Evolutionary conservation across 345 rosid species (phyloP), one percentile per base, ranked within the genome.

Genomic region (Eucalyptus victrix): DNA sequence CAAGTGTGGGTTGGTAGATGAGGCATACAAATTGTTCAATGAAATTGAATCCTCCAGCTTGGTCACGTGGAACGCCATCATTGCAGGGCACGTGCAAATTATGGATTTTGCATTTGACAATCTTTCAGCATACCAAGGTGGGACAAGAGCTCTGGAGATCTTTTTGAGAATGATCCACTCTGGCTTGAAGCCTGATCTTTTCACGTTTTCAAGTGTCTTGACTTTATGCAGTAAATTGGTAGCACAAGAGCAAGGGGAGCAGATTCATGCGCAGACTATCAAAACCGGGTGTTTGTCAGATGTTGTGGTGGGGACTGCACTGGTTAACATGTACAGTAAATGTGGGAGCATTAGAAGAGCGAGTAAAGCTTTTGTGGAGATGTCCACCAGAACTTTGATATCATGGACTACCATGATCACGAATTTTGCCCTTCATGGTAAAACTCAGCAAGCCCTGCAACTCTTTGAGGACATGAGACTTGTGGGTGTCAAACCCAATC

Each of bases 381-480:
- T 95, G 94, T 85, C 95, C 51, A 85, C 89, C 6, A 94, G 94
- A 89, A 94, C 94, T 24, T 86, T 95, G 92, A 93, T 94, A 86
- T 92, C 94, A 26, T 94, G 96, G 96, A 95, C 95, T 86, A 89
- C 94, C 18, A 95, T 95, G 94, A 92, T 95, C 44, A 91, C 92
- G 32, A 92, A 91, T 88, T 90, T 92, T 53, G 93, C 97, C 53
- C 91, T 91, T 34, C 94, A 93, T 47, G 95, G 96, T 16, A 88
- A 76, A 58, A 88, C 91, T 85, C 91, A 51, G 90, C 93, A 91
- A 91, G 95, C 94, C 5, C 89, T 95, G 89, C 91, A 93, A 86
- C 95, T 95, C 65, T 94, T 95, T 47, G 95, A 95, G 91, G 97
- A 95, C 60, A 94, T 94, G 96, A 91, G 92, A 87, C 86, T 92